Base-by-base conservation (phyloP, 2,329 filamentous ascomycete genomes). In the Aspergillus fructus region DNA sequence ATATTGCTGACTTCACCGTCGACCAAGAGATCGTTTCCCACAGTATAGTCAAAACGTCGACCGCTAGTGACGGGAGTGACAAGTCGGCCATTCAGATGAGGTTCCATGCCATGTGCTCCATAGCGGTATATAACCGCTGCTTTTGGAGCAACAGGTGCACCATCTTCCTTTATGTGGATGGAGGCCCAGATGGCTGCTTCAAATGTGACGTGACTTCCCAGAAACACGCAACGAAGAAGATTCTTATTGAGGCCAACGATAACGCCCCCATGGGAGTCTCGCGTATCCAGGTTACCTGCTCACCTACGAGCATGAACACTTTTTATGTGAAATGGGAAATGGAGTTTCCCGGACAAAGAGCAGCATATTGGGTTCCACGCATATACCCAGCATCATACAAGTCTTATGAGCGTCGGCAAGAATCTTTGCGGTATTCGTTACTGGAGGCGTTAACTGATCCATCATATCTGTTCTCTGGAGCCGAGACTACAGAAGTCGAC, bases 91-190 rank as follows among this genome's bases (percentile, higher is more conserved):
- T 68, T 15, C 41, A 42, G 9, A 41, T 69, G 19, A 62, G 52
- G n/a, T 72, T 69, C 41, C 59, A 66, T 45, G 69, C 68, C 3
- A 49, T 68, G 9, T 74, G 70, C 53, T 69, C 65, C 0, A 41
- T 74, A 27, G 62, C 59, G 17, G 59, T 70, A 17, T 59, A 68
- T 37, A 64, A 71, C 24, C 66, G 65, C 37, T 62, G 59, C 34
- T 67, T 73, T 40, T 72, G 66, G 63, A 59, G 69, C 6, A 64
- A 73, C 37, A 64, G 61, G 49, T 74, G 71, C 46, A 65, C 63
- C n/a, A 62, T 73, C 34, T 48, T 51, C 17, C 49, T 74, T 27
- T 55, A 64, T 34, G 34, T 74, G 13, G 60, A 72, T 40, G 71
- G 70, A 6, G 71, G 70, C 1, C 71, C 70, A 17, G 62, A 66